Percentiles rank a stretch among this genome's conserved stretches.
phyloP scores from a whole-genome alignment of 352 stramenopile species.

The Thraustochytrium sp. region DNA sequence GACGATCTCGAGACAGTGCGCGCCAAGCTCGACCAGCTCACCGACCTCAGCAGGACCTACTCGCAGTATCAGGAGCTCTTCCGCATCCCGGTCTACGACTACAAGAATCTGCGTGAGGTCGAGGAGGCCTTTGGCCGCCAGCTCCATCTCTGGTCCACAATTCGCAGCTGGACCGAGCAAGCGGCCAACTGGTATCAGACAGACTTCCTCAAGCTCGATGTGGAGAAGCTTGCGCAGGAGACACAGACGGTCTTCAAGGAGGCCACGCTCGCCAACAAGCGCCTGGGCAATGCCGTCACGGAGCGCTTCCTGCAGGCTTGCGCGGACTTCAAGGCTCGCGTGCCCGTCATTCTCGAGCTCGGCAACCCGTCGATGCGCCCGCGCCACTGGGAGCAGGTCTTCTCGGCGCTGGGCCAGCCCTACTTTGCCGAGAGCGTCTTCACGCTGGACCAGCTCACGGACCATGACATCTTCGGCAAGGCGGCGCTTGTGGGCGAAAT shows the following conservation, averaged over 20 bases:
- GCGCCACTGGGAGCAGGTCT: slow-evolving; percentile 88
- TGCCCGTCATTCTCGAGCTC: slow-evolving; percentile 81
- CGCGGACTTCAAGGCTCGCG: slow-evolving; percentile 77
- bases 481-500: slow-evolving; percentile 50
- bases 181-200: slow-evolving; percentile 68
- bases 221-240: slow-evolving; percentile 76
- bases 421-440: slow-evolving; percentile 32
- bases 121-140: slow-evolving; percentile 74
- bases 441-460: slow-evolving; percentile 44
- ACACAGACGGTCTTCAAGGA: slow-evolving; percentile 73
- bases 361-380: slow-evolving; percentile 83
- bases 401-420: slow-evolving; percentile 59
- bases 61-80: slow-evolving; percentile 84
- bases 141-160: slow-evolving; percentile 69
- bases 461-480: slow-evolving; percentile 39
- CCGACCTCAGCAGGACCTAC: slow-evolving; percentile 81
- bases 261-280: slow-evolving; percentile 78
- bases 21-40: slow-evolving; percentile 68
- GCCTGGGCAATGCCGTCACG: slow-evolving; percentile 79
- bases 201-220: slow-evolving; percentile 74
- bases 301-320: slow-evolving; percentile 74
- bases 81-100: slow-evolving; percentile 73
- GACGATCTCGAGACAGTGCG: slow-evolving; percentile 56
- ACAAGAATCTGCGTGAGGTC: slow-evolving; percentile 74
- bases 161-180: slow-evolving; percentile 77